A percentile compares a stretch with the other conserved stretches of the same genome.
Conservation (phyloP, 2,329 filamentous ascomycete genomes). For the Lizonia empirigonia region DNA sequence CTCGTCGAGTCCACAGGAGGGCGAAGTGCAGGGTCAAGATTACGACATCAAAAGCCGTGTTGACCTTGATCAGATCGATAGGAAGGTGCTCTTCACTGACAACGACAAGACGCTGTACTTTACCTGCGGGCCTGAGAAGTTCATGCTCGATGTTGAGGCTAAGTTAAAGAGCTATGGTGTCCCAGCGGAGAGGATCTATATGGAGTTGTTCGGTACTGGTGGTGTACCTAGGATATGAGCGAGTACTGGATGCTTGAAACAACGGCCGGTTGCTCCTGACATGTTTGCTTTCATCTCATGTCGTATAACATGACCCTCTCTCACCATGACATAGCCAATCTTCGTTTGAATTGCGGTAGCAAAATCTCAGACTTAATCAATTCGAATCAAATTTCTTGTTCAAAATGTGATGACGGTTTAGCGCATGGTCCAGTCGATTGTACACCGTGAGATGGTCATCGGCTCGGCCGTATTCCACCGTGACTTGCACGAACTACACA, state of each 20-base stretch:
- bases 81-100: conserved; percentile 61
- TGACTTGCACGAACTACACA: background rate
- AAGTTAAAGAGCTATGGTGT: conserved; percentile 64
- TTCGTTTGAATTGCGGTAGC: background rate
- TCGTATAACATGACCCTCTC: background rate
- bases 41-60: conserved; percentile 66
- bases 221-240: conserved; percentile 41
- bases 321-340: background rate
- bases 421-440: no score
- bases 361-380: background rate
- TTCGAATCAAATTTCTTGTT: background rate
- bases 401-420: background rate
- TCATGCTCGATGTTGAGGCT: conserved; percentile 68
- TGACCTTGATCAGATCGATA: conserved; percentile 62
- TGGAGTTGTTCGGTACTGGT: conserved; percentile 66
- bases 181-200: conserved; percentile 61
- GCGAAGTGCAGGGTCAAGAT: conserved; percentile 57
- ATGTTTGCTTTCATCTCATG: background rate
- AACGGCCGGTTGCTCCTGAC: conserved; percentile 2
- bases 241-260: background rate
- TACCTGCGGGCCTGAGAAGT: conserved; percentile 71
- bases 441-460: no score
- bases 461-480: background rate
- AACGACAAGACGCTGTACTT: conserved; percentile 68
- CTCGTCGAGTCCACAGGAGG: conserved; percentile 56